These are phyloP conservation scores for Posidonia australis DNA, from an alignment of 106 monocot species.

Conservation along the genomic window DNA sequence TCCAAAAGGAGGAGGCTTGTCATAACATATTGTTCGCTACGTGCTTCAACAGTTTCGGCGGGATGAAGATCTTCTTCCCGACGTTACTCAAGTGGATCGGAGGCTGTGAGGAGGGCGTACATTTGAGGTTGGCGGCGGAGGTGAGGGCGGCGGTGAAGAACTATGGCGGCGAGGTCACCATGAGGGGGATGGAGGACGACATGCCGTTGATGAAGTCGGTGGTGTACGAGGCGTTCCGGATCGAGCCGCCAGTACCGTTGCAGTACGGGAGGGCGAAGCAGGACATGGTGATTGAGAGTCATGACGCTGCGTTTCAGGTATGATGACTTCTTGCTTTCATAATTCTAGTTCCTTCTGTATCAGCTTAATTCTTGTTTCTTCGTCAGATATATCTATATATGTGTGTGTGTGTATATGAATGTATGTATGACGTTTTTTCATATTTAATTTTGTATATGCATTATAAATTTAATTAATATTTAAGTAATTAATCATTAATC, in stretches of 20 bases:
- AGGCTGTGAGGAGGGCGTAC: constrained; percentile 36
- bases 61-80: constrained; percentile 76
- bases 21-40: constrained; percentile 76
- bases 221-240: constrained; percentile 76
- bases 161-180: constrained; percentile 37
- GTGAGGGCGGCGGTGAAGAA: constrained; percentile 42
- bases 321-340: neutral
- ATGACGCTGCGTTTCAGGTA: constrained; percentile 46
- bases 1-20: constrained; percentile 65
- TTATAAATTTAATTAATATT: too few species aligned
- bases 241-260: constrained; percentile 85
- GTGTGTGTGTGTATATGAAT: too few species aligned
- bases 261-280: constrained; percentile 74
- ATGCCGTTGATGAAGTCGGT: constrained; percentile 78
- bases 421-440: too few species aligned
- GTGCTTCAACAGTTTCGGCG: constrained; percentile 90
- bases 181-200: constrained; percentile 36
- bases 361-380: accelerated
- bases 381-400: too few species aligned
- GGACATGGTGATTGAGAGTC: constrained; percentile 69
- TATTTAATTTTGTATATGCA: too few species aligned
- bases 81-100: constrained; percentile 56
- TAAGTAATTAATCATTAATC: too few species aligned
- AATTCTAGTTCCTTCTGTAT: too few species aligned
- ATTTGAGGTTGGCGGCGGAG: constrained; percentile 62